These are phyloP conservation scores for Ogataea glucozyma DNA, from an alignment of 805 yeast genomes.

Conservation along the genomic window DNA sequence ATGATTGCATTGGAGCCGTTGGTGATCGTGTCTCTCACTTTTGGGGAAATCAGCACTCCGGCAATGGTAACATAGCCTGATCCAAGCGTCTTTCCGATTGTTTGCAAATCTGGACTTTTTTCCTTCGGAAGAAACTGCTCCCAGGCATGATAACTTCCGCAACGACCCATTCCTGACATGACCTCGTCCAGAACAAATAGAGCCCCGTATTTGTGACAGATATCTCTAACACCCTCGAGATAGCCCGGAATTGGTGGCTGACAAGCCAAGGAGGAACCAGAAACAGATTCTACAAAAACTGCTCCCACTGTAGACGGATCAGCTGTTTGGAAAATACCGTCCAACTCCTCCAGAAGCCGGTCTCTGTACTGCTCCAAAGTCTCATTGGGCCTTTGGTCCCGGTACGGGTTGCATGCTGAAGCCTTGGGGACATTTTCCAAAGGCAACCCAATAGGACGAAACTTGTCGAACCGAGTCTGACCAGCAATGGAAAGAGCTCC, in stretches of 20 bases:
- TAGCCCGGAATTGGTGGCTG: slow-evolving; percentile 46
- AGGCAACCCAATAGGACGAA: slow-evolving; percentile 27
- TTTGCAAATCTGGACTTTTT: slow-evolving; percentile 47
- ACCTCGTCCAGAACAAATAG: slow-evolving; percentile 52
- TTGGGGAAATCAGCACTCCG: slow-evolving; percentile 43
- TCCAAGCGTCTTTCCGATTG: slow-evolving; percentile 50
- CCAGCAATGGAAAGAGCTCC: slow-evolving; percentile 47
- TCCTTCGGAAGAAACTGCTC: slow-evolving; percentile 15
- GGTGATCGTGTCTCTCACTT: slow-evolving; percentile 37
- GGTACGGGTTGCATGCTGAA: slow-evolving; percentile 35
- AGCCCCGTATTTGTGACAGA: slow-evolving; percentile 52
- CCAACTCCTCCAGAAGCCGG: slow-evolving; percentile 39
- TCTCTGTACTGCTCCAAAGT: slow-evolving; percentile 39
- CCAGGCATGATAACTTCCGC: slow-evolving; percentile 47
- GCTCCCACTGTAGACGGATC: slow-evolving; percentile 45
- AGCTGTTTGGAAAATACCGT: slow-evolving; percentile 38
- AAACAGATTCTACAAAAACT: slow-evolving; percentile 44
- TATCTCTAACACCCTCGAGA: slow-evolving; percentile 42
- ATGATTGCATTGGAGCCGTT: slow-evolving; percentile 40
- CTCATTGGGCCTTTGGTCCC: slow-evolving; percentile 35
- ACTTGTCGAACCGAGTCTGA: slow-evolving; percentile 38
- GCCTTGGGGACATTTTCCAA: slow-evolving; percentile 26
- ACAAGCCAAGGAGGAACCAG: slow-evolving; percentile 46
- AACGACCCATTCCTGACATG: slow-evolving; percentile 56
- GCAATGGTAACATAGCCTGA: slow-evolving; percentile 50